These are phyloP conservation scores for Wickerhamiella parazyma DNA, from an alignment of 805 yeast genomes.

Conservation along the genomic window DNA sequence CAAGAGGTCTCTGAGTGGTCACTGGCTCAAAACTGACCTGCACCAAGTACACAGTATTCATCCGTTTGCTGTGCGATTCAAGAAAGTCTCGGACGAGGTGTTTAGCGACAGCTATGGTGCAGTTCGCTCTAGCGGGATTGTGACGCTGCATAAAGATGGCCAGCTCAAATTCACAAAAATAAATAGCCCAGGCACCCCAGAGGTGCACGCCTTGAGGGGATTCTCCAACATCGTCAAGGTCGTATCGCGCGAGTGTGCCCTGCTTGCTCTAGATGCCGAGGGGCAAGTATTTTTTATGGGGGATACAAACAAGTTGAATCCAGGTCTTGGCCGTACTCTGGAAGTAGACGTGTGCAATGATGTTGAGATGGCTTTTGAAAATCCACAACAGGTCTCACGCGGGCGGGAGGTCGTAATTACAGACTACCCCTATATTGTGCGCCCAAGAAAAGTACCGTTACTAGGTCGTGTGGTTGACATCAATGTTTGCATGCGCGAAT, in stretches of 20 bases:
- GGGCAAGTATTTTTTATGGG: neutral
- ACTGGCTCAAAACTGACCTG: neutral
- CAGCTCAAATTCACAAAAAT: neutral
- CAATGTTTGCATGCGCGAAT: neutral
- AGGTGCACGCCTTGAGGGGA: no score
- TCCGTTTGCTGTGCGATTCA: neutral
- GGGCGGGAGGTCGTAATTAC: neutral
- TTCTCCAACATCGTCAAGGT: neutral
- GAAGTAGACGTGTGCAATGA: neutral
- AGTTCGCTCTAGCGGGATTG: neutral
- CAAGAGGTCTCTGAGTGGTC: neutral
- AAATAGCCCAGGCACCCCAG: no score
- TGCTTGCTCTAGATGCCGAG: neutral
- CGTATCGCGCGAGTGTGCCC: neutral
- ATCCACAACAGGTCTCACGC: neutral
- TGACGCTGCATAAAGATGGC: neutral
- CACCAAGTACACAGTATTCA: neutral
- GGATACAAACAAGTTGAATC: neutral
- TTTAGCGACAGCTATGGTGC: neutral
- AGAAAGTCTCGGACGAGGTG: neutral
- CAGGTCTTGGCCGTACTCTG: neutral
- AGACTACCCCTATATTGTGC: neutral
- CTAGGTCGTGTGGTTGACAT: neutral
- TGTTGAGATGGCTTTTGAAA: neutral
- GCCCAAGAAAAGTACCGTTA: neutral